These are phyloP conservation scores for Eucalyptus curtisii DNA, from an alignment of 345 rosid species.

Conservation along the genomic window DNA sequence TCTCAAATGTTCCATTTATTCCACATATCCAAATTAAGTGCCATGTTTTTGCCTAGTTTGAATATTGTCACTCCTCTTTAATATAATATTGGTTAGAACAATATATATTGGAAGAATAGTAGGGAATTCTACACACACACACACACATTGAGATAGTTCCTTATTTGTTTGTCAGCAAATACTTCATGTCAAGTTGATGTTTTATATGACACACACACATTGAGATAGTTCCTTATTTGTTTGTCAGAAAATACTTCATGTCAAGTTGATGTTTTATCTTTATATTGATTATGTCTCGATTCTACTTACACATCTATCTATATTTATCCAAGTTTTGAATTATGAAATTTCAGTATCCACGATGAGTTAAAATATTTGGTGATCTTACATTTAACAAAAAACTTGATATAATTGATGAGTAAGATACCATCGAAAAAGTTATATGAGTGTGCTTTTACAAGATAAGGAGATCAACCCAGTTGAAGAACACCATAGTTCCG, in stretches of 20 bases:
- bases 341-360: not conserved
- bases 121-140: too few species aligned
- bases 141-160: not conserved
- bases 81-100: not conserved
- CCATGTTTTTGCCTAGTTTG: not conserved
- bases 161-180: not conserved
- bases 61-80: not conserved
- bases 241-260: not conserved
- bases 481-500: not conserved
- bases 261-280: not conserved
- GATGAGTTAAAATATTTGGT: not conserved
- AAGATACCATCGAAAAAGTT: not conserved
- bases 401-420: too few species aligned
- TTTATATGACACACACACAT: not conserved
- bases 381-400: not conserved
- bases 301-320: not conserved
- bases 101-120: not conserved
- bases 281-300: not conserved
- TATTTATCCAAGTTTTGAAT: not conserved
- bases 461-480: not conserved
- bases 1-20: too few species aligned
- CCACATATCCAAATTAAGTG: not conserved
- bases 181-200: not conserved
- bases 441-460: not conserved
- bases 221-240: not conserved